Evolutionary conservation across 176 grass and related monocot genomes (phyloP).

Genomic region (Phoenix dactylifera): DNA sequence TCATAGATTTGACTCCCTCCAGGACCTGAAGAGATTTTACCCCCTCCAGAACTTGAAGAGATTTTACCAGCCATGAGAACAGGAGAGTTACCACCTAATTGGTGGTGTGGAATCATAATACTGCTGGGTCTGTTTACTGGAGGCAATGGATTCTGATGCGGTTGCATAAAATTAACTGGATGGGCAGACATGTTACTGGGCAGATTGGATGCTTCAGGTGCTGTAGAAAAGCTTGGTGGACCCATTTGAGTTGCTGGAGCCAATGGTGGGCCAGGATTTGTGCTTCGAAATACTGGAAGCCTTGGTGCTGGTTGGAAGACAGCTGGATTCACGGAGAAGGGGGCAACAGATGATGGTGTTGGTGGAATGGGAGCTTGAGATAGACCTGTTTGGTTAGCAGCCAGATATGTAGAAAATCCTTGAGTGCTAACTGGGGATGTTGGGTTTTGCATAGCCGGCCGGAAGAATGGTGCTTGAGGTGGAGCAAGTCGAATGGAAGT

Average conservation of each 20-base stretch:
- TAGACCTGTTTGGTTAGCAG: conserved; percentile 23
- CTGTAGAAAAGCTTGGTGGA: conserved; percentile 17
- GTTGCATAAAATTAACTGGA: conserved; percentile 28
- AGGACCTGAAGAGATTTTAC: conserved; percentile 6
- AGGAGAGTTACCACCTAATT: conserved; percentile 5
- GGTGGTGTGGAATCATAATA: neutral
- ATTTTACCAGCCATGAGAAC: conserved; percentile 11
- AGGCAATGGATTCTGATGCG: conserved; percentile 23
- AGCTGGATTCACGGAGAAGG: conserved; percentile 27
- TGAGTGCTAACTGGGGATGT: conserved; percentile 17
- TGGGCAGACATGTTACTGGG: conserved; percentile 14
- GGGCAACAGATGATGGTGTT: conserved; percentile 20
- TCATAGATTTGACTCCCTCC: conserved; percentile 46
- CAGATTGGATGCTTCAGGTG: conserved; percentile 15
- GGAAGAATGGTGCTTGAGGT: conserved; percentile 29
- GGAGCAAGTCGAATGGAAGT: conserved; percentile 16
- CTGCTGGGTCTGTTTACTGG: conserved; percentile 11
- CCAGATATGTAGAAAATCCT: conserved; percentile 34
- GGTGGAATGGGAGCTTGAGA: conserved; percentile 24
- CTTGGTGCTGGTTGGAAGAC: conserved; percentile 14
- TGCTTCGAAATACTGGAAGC: conserved; percentile 21
- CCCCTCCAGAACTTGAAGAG: conserved; percentile 11
- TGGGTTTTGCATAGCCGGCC: conserved; percentile 30
- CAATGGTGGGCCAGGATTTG: neutral
- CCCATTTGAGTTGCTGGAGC: conserved; percentile 22